Conservation (phyloP, 2,329 filamentous ascomycete species). For the Ophiostoma ips region DNA sequence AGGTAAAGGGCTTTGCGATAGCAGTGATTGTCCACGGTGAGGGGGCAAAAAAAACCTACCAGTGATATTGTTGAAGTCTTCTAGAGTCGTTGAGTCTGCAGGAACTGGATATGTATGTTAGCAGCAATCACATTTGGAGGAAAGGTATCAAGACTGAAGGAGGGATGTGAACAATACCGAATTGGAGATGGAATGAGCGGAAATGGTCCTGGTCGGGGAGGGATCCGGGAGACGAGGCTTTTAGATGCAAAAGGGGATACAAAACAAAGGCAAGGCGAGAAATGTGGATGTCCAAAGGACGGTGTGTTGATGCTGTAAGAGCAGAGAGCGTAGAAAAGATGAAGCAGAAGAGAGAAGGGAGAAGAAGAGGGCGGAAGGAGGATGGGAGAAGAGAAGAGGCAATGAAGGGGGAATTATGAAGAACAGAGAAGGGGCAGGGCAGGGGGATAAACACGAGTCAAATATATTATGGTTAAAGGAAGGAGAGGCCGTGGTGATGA, state of each 20-base stretch:
- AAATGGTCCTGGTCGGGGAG: background rate
- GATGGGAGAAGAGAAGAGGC: background rate
- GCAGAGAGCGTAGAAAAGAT: conserved; percentile 10
- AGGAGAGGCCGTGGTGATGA: background rate
- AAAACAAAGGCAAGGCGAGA: conserved; percentile 4
- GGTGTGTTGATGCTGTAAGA: conserved; percentile 13
- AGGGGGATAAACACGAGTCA: background rate
- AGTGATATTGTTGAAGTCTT: no score
- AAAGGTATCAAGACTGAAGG: no score
- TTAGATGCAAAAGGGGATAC: conserved; percentile 9
- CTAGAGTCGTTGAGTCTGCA: no score
- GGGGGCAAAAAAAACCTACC: no score
- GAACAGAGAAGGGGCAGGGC: background rate
- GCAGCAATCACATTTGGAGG: background rate
- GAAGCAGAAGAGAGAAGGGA: conserved; percentile 3
- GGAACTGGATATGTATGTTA: no score
- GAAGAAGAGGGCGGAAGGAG: background rate
- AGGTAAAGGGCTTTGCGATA: no score
- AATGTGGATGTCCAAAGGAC: background rate
- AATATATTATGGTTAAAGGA: background rate
- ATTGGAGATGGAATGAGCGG: background rate
- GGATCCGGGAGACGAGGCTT: background rate
- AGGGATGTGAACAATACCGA: background rate
- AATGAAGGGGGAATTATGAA: no score
- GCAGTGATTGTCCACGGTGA: no score